Base-by-base conservation (phyloP, 768 basidiomycete species). In the Boletus rubescentipes region DNA sequence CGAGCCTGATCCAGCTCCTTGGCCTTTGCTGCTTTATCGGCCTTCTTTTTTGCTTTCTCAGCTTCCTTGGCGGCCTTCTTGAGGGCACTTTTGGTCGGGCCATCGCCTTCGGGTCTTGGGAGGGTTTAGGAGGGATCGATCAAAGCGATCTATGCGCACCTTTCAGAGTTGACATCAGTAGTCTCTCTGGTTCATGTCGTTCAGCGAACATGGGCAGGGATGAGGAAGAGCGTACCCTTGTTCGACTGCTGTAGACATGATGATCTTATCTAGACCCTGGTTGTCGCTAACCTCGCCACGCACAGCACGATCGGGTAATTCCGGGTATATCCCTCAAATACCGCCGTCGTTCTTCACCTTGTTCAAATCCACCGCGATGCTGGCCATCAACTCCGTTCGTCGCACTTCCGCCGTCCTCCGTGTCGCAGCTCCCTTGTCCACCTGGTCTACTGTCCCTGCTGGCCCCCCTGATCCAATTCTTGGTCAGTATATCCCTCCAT, bases 381-480 rank as follows among this genome's bases (percentile, higher is more conserved):
- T 76, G 67, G 72, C 79, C 65, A 64, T 78, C 26, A 60, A 47
- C 57, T 59, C 82, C 59, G 72, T 77, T 51, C 84, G 86, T 70
- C 80, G 81, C 46, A 70, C 77, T 43, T 72, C 75, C 51, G 68
- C 75, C 61, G 68, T 72, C 61, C 59, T 72, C 51, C 72, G 71
- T 51, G 59, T 63, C 48, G 57, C 62, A 63, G 72, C 78, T 46
- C 79, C 64, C 54, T 67, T 85, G 53, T 93, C 91, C 12, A 83
- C 82, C 20, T 96, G 93, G 93, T 81, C 87, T 45, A 72, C 80
- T 54, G 91, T 96, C 53, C 83, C 86, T 45, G 87, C 89, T 26
- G 93, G 93, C 29, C 93, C 93, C 58, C 93, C 93, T 23, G 93
- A 96, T 70, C 85, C 93, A 46, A 96, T 96, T 75, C 86, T 96